Percentiles rank a stretch among this genome's conserved stretches.
phyloP scores from a whole-genome alignment of 306 rosid genomes.

The Prunus mira region DNA sequence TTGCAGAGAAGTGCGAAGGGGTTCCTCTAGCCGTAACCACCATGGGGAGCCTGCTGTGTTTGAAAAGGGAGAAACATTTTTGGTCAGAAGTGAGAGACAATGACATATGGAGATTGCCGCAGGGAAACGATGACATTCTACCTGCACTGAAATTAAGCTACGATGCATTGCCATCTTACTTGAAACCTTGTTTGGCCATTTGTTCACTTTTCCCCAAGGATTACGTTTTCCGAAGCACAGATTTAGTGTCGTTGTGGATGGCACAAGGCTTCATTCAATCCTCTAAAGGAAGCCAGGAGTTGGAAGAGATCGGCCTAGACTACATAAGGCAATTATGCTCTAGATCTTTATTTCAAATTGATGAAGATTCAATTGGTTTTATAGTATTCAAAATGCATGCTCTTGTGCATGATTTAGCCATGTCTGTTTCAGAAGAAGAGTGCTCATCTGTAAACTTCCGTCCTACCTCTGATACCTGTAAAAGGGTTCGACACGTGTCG shows the following conservation, averaged over 20 bases:
- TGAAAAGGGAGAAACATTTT: neutral
- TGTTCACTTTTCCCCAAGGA: constrained; percentile 15
- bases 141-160: constrained; percentile 34
- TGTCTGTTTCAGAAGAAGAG: constrained; percentile 8
- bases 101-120: constrained; percentile 34
- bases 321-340: constrained; percentile 20
- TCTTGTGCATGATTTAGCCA: constrained; percentile 34
- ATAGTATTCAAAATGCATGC: constrained; percentile 20
- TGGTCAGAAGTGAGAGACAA: constrained; percentile 21
- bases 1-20: constrained; percentile 32
- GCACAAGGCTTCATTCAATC: constrained; percentile 32
- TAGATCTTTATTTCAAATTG: constrained; percentile 30
- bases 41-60: constrained; percentile 22
- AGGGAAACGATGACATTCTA: constrained; percentile 8
- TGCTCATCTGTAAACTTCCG: neutral
- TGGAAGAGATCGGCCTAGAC: constrained; percentile 15
- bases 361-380: neutral
- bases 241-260: constrained; percentile 13
- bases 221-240: neutral
- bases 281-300: neutral
- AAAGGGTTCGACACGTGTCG: neutral
- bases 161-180: constrained; percentile 27
- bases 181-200: constrained; percentile 32
- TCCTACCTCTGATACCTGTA: neutral
- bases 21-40: constrained; percentile 37